Evolutionary conservation across 306 rosid genomes (phyloP), one percentile per base, ranked within the genome.

Genomic region (Prunus kanzakura): DNA sequence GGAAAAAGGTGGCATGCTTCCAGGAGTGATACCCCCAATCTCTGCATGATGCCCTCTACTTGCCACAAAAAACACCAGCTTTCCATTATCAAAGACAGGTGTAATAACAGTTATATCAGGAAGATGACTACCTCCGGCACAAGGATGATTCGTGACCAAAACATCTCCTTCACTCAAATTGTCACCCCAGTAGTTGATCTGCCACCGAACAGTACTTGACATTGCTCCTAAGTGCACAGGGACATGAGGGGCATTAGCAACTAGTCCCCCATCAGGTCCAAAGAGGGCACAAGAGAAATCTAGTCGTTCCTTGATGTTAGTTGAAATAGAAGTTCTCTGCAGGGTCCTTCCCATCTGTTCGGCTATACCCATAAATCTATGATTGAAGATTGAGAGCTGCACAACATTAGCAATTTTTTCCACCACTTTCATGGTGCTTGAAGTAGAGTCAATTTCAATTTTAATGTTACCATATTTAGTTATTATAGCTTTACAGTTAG

Each of bases 321-420:
- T 91, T 30, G 97, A 94, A 75, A 94, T 94, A n/a, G 97, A 94
- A 71, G 97, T 94, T 86, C 96, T 86, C 80, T 94, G 98, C 49
- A 94, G 84, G 63, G 98, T 92, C 85, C 97, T 87, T 82, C 97
- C 98, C 97, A 94, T 94, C 84, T 94, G 98, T 85, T 94, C 98
- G 3, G 98, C 98, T 85, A 94, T 94, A 75, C 98, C 98, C 98
- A 94, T 94, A 85, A 91, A 94, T 74, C 96, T 83, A 86, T 91
- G 96, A 84, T 89, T 94, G 80, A 94, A 94, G 75, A 94, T 94
- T 63, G 97, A 91, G 61, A 94, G 97, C 52, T 94, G 97, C 72
- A 94, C 96, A 79, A 94, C 97, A 76, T 94, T 91, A 64, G 91
- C 95, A 78, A 87, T 87, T 71, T 90, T 90, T 75, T 89, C 93